Conservation (phyloP, 495 filamentous ascomycete species). For the Penicillium simplicissimum region DNA sequence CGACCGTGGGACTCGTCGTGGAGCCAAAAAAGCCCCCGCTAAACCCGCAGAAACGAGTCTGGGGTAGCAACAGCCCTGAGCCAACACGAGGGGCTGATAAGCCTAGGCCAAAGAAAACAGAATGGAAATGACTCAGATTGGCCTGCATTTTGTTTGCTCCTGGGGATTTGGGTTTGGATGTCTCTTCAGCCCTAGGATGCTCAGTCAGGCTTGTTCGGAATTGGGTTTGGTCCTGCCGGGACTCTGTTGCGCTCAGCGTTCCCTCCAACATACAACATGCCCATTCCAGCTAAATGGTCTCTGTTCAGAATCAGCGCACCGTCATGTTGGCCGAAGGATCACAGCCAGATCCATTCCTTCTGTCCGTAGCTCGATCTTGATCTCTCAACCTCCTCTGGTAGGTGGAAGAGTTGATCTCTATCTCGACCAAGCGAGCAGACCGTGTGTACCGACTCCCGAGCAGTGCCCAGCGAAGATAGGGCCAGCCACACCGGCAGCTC, state of each 20-base stretch:
- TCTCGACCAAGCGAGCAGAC: background rate
- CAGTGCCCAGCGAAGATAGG: background rate
- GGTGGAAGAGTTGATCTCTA: background rate
- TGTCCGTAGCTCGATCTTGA: background rate
- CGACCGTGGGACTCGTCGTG: background rate
- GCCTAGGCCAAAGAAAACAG: background rate
- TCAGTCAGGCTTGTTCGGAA: background rate
- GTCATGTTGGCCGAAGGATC: background rate
- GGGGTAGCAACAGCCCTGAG: slow-evolving; percentile 11
- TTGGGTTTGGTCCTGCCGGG: background rate
- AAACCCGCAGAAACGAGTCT: background rate
- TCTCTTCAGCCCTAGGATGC: background rate
- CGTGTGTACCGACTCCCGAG: background rate
- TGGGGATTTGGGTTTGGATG: background rate
- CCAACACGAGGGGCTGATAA: slow-evolving; percentile 3
- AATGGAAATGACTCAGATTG: background rate
- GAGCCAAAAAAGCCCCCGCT: background rate
- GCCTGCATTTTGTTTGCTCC: background rate
- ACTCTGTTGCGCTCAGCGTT: background rate
- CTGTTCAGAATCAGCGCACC: background rate
- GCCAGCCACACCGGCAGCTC: slow-evolving; percentile 18
- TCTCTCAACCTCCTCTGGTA: background rate
- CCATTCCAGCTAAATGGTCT: background rate
- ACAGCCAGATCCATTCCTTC: background rate
- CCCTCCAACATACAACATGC: background rate